Percentiles rank a stretch among this genome's conserved stretches.
Conservation (phyloP, 2,329 filamentous ascomycete genomes). For the Hirsutella thompsonii region DNA sequence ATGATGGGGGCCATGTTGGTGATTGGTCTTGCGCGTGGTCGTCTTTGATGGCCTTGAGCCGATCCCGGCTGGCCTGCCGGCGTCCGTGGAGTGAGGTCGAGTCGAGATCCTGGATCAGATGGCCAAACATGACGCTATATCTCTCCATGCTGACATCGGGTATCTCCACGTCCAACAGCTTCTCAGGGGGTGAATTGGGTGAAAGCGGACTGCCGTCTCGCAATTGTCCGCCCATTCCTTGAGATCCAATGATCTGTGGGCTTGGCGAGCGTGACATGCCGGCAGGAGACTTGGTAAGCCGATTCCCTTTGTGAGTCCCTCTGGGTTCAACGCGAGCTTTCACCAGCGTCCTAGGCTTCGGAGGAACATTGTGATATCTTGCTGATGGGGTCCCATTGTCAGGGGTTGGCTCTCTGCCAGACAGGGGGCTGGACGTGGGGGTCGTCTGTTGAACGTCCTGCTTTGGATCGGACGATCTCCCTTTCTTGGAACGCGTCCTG, state of each 20-base stretch:
- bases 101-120: conserved; percentile 43
- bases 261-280: not conserved
- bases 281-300: too few relatives aligned
- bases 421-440: not conserved
- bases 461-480: conserved; percentile 1
- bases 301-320: too few relatives aligned
- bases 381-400: not conserved
- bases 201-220: not conserved
- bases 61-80: conserved; percentile 45
- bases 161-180: conserved; percentile 62
- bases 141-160: conserved; percentile 71
- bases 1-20: not conserved
- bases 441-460: not conserved
- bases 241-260: not conserved
- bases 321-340: not conserved
- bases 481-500: conserved; percentile 22
- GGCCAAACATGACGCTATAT: conserved; percentile 89
- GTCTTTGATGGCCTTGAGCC: conserved; percentile 30
- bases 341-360: not conserved
- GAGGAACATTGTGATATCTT: not conserved
- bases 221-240: not conserved
- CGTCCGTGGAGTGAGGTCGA: conserved; percentile 33
- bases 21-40: conserved; percentile 10
- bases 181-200: conserved; percentile 4
- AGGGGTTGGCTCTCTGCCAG: not conserved